These are phyloP conservation scores for Xylariales sp. DNA, from an alignment of 2,329 filamentous ascomycete species.

Conservation along the genomic window DNA sequence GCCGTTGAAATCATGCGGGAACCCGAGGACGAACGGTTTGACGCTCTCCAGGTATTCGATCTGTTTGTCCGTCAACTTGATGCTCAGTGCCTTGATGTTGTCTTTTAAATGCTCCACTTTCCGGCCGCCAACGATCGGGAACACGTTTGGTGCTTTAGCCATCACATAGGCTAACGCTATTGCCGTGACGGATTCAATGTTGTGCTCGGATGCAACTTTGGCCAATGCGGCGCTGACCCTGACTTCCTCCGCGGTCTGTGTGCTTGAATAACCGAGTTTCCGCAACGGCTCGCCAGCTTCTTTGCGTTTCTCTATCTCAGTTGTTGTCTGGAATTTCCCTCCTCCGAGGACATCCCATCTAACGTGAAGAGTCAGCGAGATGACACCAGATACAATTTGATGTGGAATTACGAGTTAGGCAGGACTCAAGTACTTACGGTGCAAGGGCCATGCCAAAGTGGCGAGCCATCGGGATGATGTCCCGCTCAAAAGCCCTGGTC, in stretches of 20 bases:
- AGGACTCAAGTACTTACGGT: conserved; percentile 26
- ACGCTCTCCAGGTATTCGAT: conserved; percentile 45
- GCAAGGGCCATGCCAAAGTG: conserved; percentile 45
- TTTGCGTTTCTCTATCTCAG: conserved; percentile 4
- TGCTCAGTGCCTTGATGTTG: conserved; percentile 46
- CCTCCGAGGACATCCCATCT: conserved; percentile 51
- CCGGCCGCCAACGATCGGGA: conserved; percentile 42
- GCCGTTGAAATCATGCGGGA: conserved; percentile 34
- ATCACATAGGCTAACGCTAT: conserved; percentile 7
- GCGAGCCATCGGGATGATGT: conserved; percentile 37
- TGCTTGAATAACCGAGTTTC: not conserved
- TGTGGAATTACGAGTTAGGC: not conserved
- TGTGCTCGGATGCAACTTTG: conserved; percentile 8
- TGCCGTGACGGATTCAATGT: conserved; percentile 1
- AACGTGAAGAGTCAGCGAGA: not conserved
- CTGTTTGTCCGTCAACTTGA: conserved; percentile 42
- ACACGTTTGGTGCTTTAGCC: conserved; percentile 37
- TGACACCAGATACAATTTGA: not conserved
- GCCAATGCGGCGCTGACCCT: conserved; percentile 4
- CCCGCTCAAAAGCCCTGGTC: conserved; percentile 35
- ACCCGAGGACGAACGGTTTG: conserved; percentile 46
- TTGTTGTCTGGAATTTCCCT: conserved; percentile 40
- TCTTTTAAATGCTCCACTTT: conserved; percentile 43
- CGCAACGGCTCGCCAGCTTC: conserved; percentile 4
- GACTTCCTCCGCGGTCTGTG: conserved; percentile 3